Evolutionary conservation across 1,284 basidiomycete species (phyloP).

Genomic region (Tilletia walkeri): DNA sequence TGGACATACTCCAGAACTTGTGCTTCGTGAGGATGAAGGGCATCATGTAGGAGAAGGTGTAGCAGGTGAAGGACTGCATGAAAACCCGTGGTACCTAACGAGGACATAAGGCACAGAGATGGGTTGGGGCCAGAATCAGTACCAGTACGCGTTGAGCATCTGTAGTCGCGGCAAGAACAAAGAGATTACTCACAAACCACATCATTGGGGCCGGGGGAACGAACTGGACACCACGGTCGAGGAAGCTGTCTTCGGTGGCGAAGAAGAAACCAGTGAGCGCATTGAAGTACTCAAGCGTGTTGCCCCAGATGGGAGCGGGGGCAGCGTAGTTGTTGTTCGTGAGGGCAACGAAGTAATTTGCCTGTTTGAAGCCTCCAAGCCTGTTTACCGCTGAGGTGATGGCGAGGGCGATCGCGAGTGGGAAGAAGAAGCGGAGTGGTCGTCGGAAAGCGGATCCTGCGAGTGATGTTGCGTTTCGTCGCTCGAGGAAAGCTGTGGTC

Average conservation of each 20-base stretch:
- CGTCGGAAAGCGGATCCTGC: slow-evolving; percentile 41
- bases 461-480: slow-evolving; percentile 28
- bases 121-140: no score
- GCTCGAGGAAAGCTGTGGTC: slow-evolving; percentile 32
- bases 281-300: slow-evolving; percentile 39
- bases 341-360: slow-evolving; percentile 19
- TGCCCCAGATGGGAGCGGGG: slow-evolving; percentile 29
- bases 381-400: slow-evolving; percentile 31
- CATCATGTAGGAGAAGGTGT: slow-evolving; percentile 34
- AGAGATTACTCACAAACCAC: slow-evolving; percentile 29
- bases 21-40: slow-evolving; percentile 36
- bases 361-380: slow-evolving; percentile 34
- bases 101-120: no score
- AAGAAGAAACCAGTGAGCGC: slow-evolving; percentile 37
- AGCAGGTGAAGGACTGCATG: slow-evolving; percentile 40
- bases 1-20: slow-evolving; percentile 34
- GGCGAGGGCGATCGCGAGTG: slow-evolving; percentile 34
- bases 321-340: slow-evolving; percentile 32
- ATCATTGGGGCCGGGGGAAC: slow-evolving; percentile 33
- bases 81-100: slow-evolving; percentile 26
- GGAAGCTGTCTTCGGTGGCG: slow-evolving; percentile 26
- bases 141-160: no score
- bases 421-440: slow-evolving; percentile 36
- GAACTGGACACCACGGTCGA: slow-evolving; percentile 29
- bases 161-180: no score